A percentile compares a stretch with the other conserved stretches of the same genome.
Conservation (phyloP, 106 monocot genomes). For the Dendrobium chrysotoxum region DNA sequence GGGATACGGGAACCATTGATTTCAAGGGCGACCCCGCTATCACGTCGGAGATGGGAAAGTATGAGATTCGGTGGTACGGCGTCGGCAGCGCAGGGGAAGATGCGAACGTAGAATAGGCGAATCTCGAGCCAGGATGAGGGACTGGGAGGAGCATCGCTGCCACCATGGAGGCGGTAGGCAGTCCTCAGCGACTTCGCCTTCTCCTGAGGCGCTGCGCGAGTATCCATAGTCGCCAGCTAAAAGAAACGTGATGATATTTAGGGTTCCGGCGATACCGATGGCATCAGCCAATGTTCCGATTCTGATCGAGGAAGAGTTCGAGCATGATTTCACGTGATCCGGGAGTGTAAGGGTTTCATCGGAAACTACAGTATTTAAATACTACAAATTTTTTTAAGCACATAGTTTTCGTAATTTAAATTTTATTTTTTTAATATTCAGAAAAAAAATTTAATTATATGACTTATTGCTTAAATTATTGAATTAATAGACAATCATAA, state of each 20-base stretch:
- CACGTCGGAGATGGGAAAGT: slow-evolving; percentile 60
- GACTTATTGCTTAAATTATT: too few species aligned
- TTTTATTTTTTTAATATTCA: too few species aligned
- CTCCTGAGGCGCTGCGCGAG: not conserved
- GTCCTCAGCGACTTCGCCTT: too few species aligned
- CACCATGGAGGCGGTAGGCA: not conserved
- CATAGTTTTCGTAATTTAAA: too few species aligned
- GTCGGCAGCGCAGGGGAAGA: slow-evolving; percentile 38
- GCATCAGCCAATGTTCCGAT: slow-evolving; percentile 3
- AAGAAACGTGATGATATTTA: not conserved
- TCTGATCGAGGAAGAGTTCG: not conserved
- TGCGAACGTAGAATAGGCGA: slow-evolving; percentile 74
- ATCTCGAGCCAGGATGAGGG: slow-evolving; percentile 67
- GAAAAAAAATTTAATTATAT: too few species aligned
- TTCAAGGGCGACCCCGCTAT: slow-evolving; percentile 51
- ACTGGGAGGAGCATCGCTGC: not conserved
- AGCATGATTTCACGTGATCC: not conserved
- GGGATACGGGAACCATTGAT: slow-evolving; percentile 65
- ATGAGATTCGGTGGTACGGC: slow-evolving; percentile 35
- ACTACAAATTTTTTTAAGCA: too few species aligned
- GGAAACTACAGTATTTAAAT: too few species aligned
- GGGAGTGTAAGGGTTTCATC: too few species aligned
- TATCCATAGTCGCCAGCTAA: not conserved
- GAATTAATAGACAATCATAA: too few species aligned
- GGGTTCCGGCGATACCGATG: not conserved